phyloP scores from a whole-genome alignment of 768 basidiomycete genomes.

The Russula sp. region DNA sequence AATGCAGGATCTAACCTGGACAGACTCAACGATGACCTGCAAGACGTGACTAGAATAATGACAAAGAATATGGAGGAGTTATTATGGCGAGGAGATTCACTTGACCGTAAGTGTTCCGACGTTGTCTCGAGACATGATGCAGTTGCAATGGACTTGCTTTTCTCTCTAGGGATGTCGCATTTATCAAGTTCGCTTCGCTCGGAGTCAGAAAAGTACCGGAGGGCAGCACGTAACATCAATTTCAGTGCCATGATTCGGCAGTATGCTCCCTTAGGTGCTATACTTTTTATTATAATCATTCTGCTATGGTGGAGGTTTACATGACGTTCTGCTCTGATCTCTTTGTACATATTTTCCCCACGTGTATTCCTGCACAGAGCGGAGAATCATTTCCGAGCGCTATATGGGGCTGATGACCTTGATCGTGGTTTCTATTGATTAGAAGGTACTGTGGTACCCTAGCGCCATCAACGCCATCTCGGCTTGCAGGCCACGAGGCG shows the following conservation, averaged over 20 bases:
- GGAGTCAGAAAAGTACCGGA: conserved; percentile 97
- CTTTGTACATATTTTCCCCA: conserved; percentile 20
- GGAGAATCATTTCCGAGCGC: conserved; percentile 10
- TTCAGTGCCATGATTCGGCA: conserved; percentile 90
- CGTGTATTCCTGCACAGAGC: conserved; percentile 11
- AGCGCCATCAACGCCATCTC: conserved; percentile 4
- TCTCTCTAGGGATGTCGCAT: conserved; percentile 86
- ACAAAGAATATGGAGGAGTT: conserved; percentile 99
- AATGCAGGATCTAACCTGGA: conserved; percentile 70
- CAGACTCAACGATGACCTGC: conserved; percentile 90
- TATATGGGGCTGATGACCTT: conserved; percentile 18
- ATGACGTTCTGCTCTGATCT: conserved; percentile 33
- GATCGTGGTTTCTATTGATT: conserved; percentile 12
- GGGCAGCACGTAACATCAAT: conserved; percentile 93
- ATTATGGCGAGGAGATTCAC: conserved; percentile 94
- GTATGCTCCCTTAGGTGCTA: conserved; percentile 88
- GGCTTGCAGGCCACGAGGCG: conserved; percentile 18
- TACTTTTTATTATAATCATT: conserved; percentile 74
- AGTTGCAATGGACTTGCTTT: background rate
- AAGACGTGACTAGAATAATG: conserved; percentile 99
- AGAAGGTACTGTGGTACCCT: conserved; percentile 13
- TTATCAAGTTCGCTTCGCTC: conserved; percentile 90
- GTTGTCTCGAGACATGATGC: background rate
- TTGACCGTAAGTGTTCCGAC: conserved; percentile 68
- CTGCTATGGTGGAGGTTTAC: conserved; percentile 78